Base-by-base conservation (phyloP, 2,329 filamentous ascomycete species). In the Fusarium duplospermum region DNA sequence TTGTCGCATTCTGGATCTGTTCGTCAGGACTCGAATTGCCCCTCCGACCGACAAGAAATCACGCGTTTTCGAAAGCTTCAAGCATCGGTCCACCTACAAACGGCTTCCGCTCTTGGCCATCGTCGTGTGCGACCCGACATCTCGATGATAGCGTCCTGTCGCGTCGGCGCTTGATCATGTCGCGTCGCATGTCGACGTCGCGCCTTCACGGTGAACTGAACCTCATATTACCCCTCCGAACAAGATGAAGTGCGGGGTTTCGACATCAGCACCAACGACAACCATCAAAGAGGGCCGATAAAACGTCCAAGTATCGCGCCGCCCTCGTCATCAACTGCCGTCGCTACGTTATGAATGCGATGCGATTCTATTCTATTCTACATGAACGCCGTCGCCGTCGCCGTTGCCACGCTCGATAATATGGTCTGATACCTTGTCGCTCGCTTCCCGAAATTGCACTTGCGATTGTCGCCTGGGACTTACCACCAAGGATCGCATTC, bases 51-150 rank as follows among this genome's bases (percentile, higher is more conserved):
- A 38, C 47, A 65, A 69, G 57, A 74, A 74, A 74, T 74, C 71
- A 69, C 71, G 66, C 71, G 69, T 74, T 64, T 64, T 35, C 31
- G 67, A 62, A 64, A 33, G 29, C 62, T 67, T 69, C 62, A 42
- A 70, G 60, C 29, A 35, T 54, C 56, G 31, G 40, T 58, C 31
- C 66, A 54, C 50, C 47, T 61, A 33, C 40, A 62, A 64, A 52
- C 27, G 42, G 40, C 31, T 64, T 57, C 42, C 73, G 64, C 58
- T 35, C 56, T 54, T 65, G 58, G 31, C 52, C 42, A 27, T 50
- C 16, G 70, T 69, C 70, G 72, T 77, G 77, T 78, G 70, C 75
- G 72, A 78, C 77, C 72, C 70, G 76, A 74, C 22, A 61, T 57
- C 36, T 45, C 69, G 72, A 68, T 62, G 59, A 10, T 61, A 65